These are phyloP conservation scores for Trichoderma simmonsii DNA, from an alignment of 2,329 filamentous ascomycete genomes.

Conservation along the genomic window DNA sequence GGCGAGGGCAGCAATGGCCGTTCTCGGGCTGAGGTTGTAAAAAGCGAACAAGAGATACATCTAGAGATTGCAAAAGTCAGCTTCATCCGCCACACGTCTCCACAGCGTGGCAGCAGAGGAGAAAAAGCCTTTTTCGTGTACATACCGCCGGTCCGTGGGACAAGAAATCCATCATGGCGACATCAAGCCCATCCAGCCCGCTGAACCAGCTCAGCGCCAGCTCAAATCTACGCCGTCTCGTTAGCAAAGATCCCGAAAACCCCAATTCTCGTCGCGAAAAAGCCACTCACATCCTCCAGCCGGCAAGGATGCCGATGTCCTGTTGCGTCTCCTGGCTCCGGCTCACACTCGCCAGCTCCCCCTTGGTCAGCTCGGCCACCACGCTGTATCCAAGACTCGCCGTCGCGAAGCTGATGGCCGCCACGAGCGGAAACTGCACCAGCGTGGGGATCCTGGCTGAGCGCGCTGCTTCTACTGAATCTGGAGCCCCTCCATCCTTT, in stretches of 20 bases:
- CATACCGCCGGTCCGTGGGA: conserved; percentile 68
- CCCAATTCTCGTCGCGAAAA: not conserved
- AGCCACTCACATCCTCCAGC: conserved; percentile 57
- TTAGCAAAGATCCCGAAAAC: not conserved
- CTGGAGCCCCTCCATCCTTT: not conserved
- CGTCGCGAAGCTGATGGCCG: conserved; percentile 56
- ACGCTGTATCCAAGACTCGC: conserved; percentile 64
- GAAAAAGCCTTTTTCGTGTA: not conserved
- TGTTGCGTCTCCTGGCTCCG: conserved; percentile 59
- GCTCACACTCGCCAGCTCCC: conserved; percentile 66
- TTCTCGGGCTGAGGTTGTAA: conserved; percentile 64
- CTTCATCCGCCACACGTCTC: not conserved
- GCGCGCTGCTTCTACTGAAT: not conserved
- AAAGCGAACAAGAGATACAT: conserved; percentile 75
- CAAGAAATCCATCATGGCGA: conserved; percentile 63
- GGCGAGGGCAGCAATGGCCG: conserved; percentile 57
- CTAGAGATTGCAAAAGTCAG: conserved; percentile 34
- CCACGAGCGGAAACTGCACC: conserved; percentile 52
- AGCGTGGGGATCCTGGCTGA: conserved; percentile 17
- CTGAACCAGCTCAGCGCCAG: conserved; percentile 71
- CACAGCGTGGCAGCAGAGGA: not conserved
- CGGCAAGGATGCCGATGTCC: conserved; percentile 54
- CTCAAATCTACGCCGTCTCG: conserved; percentile 51
- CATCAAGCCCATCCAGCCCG: conserved; percentile 70
- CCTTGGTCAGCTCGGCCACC: conserved; percentile 56